Conservation (phyloP, 2,329 filamentous ascomycete species). For the Fusarium xylarioides region DNA sequence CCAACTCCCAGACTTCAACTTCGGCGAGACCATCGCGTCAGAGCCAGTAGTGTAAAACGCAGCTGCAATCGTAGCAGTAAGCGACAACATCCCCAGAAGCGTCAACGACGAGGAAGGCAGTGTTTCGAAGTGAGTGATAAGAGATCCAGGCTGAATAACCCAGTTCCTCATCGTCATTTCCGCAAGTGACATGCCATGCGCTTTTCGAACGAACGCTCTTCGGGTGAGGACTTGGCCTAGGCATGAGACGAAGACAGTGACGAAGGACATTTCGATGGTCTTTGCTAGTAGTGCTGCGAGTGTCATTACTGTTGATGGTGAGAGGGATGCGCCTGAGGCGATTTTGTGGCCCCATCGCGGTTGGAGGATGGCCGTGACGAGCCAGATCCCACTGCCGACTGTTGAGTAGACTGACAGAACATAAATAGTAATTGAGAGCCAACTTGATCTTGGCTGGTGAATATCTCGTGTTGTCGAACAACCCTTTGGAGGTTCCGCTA, state of each 20-base stretch:
- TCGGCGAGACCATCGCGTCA: conserved; percentile 78
- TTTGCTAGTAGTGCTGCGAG: conserved; percentile 77
- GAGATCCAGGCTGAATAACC: conserved; percentile 76
- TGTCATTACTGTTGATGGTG: conserved; percentile 71
- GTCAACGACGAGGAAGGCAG: conserved; percentile 71
- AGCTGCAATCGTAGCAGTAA: conserved; percentile 71
- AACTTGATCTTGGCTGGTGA: conserved; percentile 49
- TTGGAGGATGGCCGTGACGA: conserved; percentile 68
- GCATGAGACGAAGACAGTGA: conserved; percentile 79
- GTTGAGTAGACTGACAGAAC: conserved; percentile 70
- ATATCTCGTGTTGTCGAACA: conserved; percentile 48
- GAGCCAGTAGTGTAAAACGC: conserved; percentile 82
- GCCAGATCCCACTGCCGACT: conserved; percentile 70
- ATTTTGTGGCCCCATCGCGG: conserved; percentile 70
- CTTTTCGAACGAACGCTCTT: conserved; percentile 68
- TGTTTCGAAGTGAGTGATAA: conserved; percentile 74
- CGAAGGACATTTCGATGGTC: conserved; percentile 79
- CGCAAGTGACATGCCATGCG: conserved; percentile 74
- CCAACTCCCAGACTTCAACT: conserved; percentile 68
- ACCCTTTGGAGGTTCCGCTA: conserved; percentile 44
- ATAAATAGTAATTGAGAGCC: conserved; percentile 60
- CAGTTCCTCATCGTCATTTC: conserved; percentile 80
- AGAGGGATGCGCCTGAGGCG: conserved; percentile 60
- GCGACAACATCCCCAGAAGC: conserved; percentile 69
- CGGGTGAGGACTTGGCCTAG: conserved; percentile 79